Evolutionary conservation across 371 early-diverging fungal species (phyloP).

Genomic region (Actinomortierella wolfii): DNA sequence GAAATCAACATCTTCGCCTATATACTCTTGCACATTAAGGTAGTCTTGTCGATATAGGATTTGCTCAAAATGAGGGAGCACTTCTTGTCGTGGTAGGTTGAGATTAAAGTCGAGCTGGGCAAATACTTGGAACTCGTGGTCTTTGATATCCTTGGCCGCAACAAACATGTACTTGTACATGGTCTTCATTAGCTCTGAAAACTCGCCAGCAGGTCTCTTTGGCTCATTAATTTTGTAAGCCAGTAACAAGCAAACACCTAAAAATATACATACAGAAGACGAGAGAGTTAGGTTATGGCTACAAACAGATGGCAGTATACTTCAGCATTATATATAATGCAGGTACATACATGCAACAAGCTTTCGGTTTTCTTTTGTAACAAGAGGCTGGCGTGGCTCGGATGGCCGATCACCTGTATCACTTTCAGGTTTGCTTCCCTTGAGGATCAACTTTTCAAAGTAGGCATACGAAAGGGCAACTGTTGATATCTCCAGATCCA

Average conservation of each 20-base stretch:
- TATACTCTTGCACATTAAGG: conserved; percentile 56
- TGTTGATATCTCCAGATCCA: conserved; percentile 88
- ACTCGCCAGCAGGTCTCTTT: conserved; percentile 64
- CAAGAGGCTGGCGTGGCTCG: conserved; percentile 52
- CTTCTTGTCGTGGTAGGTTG: conserved; percentile 78
- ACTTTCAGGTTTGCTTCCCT: conserved; percentile 47
- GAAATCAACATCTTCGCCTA: conserved; percentile 55
- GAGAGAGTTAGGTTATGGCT: conserved; percentile 21
- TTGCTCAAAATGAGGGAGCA: conserved; percentile 88
- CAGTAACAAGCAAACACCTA: conserved; percentile 77
- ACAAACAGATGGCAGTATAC: no score
- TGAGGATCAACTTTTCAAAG: conserved; percentile 90
- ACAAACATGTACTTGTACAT: conserved; percentile 74
- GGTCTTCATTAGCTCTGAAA: conserved; percentile 49
- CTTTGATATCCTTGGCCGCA: conserved; percentile 75
- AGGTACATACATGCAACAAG: conserved; percentile 73
- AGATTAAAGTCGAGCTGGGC: conserved; percentile 85
- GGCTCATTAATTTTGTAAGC: conserved; percentile 89
- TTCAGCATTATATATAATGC: no score
- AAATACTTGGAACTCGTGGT: conserved; percentile 89
- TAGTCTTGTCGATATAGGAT: conserved; percentile 59
- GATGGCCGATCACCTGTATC: conserved; percentile 49
- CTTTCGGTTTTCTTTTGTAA: conserved; percentile 79
- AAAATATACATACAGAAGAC: background rate
- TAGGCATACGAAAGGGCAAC: conserved; percentile 90